A percentile compares a stretch with the other conserved stretches of the same genome.
phyloP scores from a whole-genome alignment of 2,329 filamentous ascomycete species.

The Pseudonectria buxi region DNA sequence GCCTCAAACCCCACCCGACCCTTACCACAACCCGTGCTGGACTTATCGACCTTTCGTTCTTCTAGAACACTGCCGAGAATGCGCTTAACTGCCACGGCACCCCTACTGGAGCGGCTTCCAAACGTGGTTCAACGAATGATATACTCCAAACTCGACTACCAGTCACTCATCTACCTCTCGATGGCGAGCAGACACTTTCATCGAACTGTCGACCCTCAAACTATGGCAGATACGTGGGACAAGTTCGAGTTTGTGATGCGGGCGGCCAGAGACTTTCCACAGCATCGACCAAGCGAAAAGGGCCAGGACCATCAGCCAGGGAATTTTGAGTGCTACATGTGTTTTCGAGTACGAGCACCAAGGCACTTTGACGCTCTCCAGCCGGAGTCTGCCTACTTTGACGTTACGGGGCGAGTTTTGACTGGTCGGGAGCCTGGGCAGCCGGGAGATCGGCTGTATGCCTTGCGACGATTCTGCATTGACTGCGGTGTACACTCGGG shows the following conservation, averaged over 20 bases:
- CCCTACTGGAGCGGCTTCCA: conserved; percentile 28
- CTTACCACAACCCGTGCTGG: conserved; percentile 4
- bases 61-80: conserved; percentile 7
- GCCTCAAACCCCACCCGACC: conserved; percentile 13
- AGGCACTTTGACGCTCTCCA: conserved; percentile 34
- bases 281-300: conserved; percentile 33
- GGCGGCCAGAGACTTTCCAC: conserved; percentile 34
- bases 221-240: conserved; percentile 28
- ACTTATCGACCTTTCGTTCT: conserved; percentile 5
- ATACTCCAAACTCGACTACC: conserved; percentile 32
- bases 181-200: conserved; percentile 30
- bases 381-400: conserved; percentile 26
- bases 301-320: conserved; percentile 31
- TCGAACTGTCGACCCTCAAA: conserved; percentile 25
- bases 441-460: conserved; percentile 22
- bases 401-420: conserved; percentile 24
- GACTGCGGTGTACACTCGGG: conserved; percentile 33
- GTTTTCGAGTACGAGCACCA: conserved; percentile 33
- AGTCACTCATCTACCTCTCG: conserved; percentile 34
- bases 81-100: conserved; percentile 13
- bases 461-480: conserved; percentile 35
- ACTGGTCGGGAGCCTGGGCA: conserved; percentile 21
- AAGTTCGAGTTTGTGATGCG: conserved; percentile 36
- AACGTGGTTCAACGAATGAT: conserved; percentile 27
- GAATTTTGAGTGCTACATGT: conserved; percentile 37